Evolutionary conservation across 2,329 filamentous ascomycete genomes (phyloP), one percentile per base, ranked within the genome.

Genomic region (Parafenestella ontariensis): DNA sequence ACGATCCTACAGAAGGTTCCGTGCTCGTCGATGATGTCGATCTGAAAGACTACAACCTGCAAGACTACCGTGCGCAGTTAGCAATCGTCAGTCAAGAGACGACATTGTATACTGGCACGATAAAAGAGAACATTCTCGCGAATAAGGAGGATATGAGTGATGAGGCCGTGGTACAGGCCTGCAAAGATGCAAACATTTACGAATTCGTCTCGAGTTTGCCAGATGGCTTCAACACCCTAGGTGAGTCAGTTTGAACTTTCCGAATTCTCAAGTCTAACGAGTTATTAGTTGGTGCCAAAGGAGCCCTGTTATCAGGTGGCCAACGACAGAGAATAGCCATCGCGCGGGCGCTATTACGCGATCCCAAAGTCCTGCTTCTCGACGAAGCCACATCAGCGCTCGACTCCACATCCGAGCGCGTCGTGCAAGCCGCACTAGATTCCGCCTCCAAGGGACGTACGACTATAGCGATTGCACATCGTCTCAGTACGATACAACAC

Each of bases 311-410:
- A 9, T 74, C 71, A 4, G 95, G 95, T 52, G 95, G 95, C 0
- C 94, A 98, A 77, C 96, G 97, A 75, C 94, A 99, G 77, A 90
- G 95, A 56, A 87, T 98, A 26, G 94, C 92, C 46, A 98, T 99
- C 72, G 95, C 95, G 1, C 87, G 94, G 9, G 95, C 94, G 0
- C 82, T 98, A n/a, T 86, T 98, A 36, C 89, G 94, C 23, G 88
- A 97, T 69, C 94, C 95, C 10, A 95, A 92, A 77, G 89, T 99
- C 59, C 79, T 98, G 10, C 69, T 76, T 24, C 71, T 76, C 46
- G 73, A 76, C 56, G 73, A 76, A 69, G 74, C 74, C 11, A 76
- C 74, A 9, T 74, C 68, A 1, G 68, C 74, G 4, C 71, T 76
- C 39, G 74, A 76, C 72, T 69, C 65, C 5, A 65, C 69, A 13